Evolutionary conservation across 148 eudicot species (phyloP).

Genomic region (Dianthus caryophyllus): DNA sequence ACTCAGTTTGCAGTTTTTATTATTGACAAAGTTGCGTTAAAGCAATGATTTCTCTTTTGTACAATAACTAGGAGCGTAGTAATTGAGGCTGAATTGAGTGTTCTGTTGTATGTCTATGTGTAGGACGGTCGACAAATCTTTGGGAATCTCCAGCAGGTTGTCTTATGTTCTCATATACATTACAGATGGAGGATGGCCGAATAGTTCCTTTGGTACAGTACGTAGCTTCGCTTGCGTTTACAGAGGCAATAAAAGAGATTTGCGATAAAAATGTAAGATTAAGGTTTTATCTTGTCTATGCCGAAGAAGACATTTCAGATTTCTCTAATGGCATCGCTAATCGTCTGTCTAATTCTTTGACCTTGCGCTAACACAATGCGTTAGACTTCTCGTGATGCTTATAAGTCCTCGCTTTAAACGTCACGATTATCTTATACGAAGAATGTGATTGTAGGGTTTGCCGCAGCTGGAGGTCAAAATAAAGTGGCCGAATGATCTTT

Average conservation of each 20-base stretch:
- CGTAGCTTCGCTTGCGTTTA: slow-evolving; percentile 79
- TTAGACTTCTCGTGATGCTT: neutral
- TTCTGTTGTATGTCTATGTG: slow-evolving; percentile 18
- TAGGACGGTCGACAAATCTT: slow-evolving; percentile 73
- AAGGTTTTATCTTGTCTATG: neutral
- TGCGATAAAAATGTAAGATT: slow-evolving; percentile 30
- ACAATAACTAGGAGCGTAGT: neutral
- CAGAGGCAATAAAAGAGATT: slow-evolving; percentile 73
- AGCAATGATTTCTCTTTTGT: neutral
- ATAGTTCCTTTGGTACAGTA: slow-evolving; percentile 78
- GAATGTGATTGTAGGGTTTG: slow-evolving; percentile 49
- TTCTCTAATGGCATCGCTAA: too few relatives aligned
- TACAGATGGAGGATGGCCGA: slow-evolving; percentile 87
- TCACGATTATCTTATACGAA: neutral
- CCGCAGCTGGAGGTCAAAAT: slow-evolving; percentile 77
- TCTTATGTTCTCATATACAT: slow-evolving; percentile 71
- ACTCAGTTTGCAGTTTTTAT: neutral
- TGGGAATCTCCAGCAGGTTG: slow-evolving; percentile 92
- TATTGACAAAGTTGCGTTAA: neutral
- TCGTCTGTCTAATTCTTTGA: neutral
- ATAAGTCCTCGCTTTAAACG: neutral
- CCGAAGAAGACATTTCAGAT: neutral
- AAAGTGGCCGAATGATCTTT: slow-evolving; percentile 98
- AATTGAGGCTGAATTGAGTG: neutral
- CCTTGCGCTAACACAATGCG: neutral